A percentile compares a stretch with the other conserved stretches of the same genome.
phyloP scores from a whole-genome alignment of 352 stramenopile species.

The Globisporangium sylvaticum region DNA sequence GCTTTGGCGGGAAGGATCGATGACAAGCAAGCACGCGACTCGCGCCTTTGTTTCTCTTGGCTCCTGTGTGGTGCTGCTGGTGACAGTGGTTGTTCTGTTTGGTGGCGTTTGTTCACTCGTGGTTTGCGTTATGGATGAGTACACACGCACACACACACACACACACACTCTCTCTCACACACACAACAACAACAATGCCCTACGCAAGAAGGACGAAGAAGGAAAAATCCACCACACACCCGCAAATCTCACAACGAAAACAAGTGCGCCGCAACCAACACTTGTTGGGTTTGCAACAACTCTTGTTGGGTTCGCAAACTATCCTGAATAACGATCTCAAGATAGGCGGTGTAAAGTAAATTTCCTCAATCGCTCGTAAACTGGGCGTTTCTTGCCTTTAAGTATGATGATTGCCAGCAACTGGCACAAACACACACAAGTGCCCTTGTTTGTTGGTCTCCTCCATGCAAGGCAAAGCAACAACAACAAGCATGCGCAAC shows the following conservation, averaged over 20 bases:
- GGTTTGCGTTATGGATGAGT: background rate
- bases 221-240: background rate
- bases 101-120: background rate
- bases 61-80: background rate
- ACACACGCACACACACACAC: background rate
- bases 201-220: background rate
- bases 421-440: background rate
- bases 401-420: background rate
- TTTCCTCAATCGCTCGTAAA: background rate
- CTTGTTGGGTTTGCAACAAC: background rate
- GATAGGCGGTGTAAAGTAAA: background rate
- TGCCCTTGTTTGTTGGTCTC: background rate
- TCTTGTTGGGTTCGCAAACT: background rate
- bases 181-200: too few relatives aligned
- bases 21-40: background rate
- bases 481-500: background rate
- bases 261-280: background rate
- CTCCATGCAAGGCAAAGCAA: background rate
- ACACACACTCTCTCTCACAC: too few relatives aligned
- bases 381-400: background rate
- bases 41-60: background rate
- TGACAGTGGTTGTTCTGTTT: background rate
- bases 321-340: background rate
- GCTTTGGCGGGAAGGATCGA: background rate
- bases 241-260: background rate